phyloP scores from a whole-genome alignment of 306 rosid species.

The Begonia loranthoides region DNA sequence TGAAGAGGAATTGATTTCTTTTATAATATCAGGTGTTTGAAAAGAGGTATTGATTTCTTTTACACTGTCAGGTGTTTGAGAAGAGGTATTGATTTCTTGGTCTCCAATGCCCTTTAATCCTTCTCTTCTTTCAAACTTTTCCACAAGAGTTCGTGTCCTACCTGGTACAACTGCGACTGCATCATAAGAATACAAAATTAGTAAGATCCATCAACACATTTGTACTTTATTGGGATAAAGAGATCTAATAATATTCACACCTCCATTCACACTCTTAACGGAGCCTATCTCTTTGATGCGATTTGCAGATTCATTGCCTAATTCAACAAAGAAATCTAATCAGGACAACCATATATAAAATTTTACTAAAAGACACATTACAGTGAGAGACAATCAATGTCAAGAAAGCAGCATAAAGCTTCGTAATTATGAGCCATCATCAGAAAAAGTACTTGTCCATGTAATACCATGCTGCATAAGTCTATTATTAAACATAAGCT shows the following conservation, averaged over 20 bases:
- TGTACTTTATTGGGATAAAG: neutral
- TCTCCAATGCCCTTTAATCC: slow-evolving; percentile 20
- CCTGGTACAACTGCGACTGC: slow-evolving; percentile 86
- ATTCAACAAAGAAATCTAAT: slow-evolving; percentile 10
- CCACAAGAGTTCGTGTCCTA: slow-evolving; percentile 91
- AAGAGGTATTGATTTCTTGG: slow-evolving; percentile 14
- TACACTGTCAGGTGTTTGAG: no score
- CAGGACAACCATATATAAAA: neutral
- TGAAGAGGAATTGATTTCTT: no score
- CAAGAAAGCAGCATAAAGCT: no score
- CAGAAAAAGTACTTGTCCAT: neutral
- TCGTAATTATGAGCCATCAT: neutral
- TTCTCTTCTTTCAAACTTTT: slow-evolving; percentile 86
- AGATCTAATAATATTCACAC: slow-evolving; percentile 24
- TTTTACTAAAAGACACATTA: neutral
- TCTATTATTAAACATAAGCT: no score
- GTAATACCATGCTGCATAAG: neutral
- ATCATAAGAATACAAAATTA: slow-evolving; percentile 1
- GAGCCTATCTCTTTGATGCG: slow-evolving; percentile 35
- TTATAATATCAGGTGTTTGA: slow-evolving; percentile 7
- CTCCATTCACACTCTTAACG: slow-evolving; percentile 87
- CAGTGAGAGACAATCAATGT: neutral
- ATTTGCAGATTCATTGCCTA: slow-evolving; percentile 44
- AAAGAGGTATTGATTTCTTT: neutral
- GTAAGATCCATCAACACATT: no score